Conservation (phyloP, 345 rosid species). For the Gossypium longicalyx region DNA sequence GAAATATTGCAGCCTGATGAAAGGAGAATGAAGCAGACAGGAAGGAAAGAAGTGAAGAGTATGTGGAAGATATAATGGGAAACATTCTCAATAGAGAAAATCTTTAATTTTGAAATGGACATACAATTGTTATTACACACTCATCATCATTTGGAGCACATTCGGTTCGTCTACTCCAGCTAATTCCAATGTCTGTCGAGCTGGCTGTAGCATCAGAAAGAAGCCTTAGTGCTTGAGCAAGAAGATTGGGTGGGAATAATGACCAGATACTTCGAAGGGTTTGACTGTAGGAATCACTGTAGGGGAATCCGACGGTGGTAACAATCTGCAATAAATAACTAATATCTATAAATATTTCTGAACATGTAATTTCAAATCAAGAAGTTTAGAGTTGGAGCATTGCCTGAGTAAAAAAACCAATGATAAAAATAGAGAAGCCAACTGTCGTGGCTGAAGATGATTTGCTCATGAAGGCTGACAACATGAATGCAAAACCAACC, state of each 20-base stretch:
- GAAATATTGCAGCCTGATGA: not conserved
- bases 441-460: conserved; percentile 70
- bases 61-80: not conserved
- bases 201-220: conserved; percentile 66
- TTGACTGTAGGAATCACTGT: conserved; percentile 22
- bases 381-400: conserved; percentile 19
- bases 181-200: conserved; percentile 68
- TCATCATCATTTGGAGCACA: conserved; percentile 48
- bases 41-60: not conserved
- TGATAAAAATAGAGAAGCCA: conserved; percentile 72
- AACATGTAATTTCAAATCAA: conserved; percentile 4
- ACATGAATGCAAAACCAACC: conserved; percentile 80
- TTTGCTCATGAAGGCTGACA: conserved; percentile 80
- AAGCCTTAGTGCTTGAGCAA: conserved; percentile 48
- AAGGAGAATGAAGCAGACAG: not conserved
- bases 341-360: conserved; percentile 16
- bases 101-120: conserved; percentile 22
- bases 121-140: conserved; percentile 74
- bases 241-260: conserved; percentile 86
- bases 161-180: conserved; percentile 62
- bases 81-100: not conserved
- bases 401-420: conserved; percentile 83
- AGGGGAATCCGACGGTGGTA: conserved; percentile 63
- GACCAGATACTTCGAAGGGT: conserved; percentile 57
- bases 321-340: conserved; percentile 44